A percentile compares a stretch with the other conserved stretches of the same genome.
phyloP scores from a whole-genome alignment of 2,329 filamentous ascomycete genomes.

The Paraconiothyrium sp. region DNA sequence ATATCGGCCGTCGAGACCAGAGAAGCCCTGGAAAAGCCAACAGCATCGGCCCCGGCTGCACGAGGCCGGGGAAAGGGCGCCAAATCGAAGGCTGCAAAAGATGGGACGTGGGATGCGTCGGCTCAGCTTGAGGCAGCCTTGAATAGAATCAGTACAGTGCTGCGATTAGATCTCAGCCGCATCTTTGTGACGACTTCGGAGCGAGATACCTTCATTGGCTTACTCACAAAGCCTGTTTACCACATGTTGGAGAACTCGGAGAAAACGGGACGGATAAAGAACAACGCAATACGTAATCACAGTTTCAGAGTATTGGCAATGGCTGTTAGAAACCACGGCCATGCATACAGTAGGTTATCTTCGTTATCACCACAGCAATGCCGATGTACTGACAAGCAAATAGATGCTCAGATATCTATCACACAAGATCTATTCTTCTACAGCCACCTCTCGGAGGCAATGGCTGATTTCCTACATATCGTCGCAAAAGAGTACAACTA shows the following conservation, averaged over 20 bases:
- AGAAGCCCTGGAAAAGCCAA: conserved; percentile 87
- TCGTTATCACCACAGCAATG: too few relatives aligned
- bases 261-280: conserved; percentile 89
- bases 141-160: conserved; percentile 93
- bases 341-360: conserved; percentile 82
- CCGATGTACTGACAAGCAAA: conserved; percentile 25
- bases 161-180: conserved; percentile 89
- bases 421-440: conserved; percentile 98
- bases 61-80: conserved; percentile 76
- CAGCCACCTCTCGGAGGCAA: conserved; percentile 97
- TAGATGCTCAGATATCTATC: conserved; percentile 95
- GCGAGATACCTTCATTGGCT: conserved; percentile 89
- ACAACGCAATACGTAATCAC: conserved; percentile 90
- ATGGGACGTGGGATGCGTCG: conserved; percentile 87
- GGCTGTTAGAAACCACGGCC: conserved; percentile 96
- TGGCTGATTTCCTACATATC: conserved; percentile 98
- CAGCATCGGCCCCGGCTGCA: conserved; percentile 72
- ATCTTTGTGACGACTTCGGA: conserved; percentile 98
- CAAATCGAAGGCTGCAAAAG: conserved; percentile 76
- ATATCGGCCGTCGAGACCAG: conserved; percentile 94
- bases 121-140: conserved; percentile 87
- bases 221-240: conserved; percentile 93
- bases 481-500: conserved; percentile 97
- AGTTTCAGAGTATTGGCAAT: conserved; percentile 97
- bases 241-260: conserved; percentile 94